A percentile compares a stretch with the other conserved stretches of the same genome.
Conservation (phyloP, 371 early-diverging fungal genomes). For the Mortierella sp. region DNA sequence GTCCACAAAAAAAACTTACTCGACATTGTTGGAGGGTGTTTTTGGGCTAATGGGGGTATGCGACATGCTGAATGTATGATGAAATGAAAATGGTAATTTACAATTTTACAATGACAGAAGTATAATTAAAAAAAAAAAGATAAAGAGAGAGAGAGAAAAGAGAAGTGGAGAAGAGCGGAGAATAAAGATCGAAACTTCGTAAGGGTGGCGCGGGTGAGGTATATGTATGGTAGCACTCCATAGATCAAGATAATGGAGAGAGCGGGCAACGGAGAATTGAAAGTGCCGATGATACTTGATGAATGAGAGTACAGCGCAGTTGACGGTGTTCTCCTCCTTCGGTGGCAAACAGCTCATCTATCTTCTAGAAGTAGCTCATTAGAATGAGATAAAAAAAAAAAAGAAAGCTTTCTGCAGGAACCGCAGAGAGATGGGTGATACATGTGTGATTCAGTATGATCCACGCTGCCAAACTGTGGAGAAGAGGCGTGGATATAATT, state of each 20-base stretch:
- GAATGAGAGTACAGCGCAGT: not conserved
- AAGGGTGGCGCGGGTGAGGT: not conserved
- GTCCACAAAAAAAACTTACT: constrained; percentile 1
- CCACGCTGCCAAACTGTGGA: too few relatives aligned
- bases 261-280: not conserved
- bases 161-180: not conserved
- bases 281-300: not conserved
- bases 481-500: too few relatives aligned
- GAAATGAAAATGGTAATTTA: not conserved
- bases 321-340: too few relatives aligned
- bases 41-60: constrained; percentile 26
- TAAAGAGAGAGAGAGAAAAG: not conserved
- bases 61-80: constrained; percentile 7
- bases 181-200: not conserved
- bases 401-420: too few relatives aligned
- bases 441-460: too few relatives aligned
- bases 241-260: not conserved
- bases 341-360: too few relatives aligned
- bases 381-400: too few relatives aligned
- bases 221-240: not conserved
- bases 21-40: not conserved
- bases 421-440: too few relatives aligned
- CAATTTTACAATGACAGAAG: not conserved
- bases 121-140: not conserved
- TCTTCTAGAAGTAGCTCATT: too few relatives aligned